These are phyloP conservation scores for Penicillium corylophilum DNA, from an alignment of 2,329 filamentous ascomycete species.

Conservation along the genomic window DNA sequence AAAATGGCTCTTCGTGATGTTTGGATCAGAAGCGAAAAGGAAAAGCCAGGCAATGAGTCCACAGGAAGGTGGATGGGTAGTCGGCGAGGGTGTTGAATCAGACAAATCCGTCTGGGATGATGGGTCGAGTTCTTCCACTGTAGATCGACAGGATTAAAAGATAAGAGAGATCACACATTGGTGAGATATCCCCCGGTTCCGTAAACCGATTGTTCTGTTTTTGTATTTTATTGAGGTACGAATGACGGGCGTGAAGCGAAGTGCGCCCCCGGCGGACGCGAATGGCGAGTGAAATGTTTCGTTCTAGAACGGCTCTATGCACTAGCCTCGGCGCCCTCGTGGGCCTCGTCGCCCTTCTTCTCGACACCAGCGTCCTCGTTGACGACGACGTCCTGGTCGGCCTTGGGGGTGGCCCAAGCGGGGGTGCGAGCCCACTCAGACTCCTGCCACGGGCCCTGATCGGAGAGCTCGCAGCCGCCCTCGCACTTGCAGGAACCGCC, in stretches of 20 bases:
- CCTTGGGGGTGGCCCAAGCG: constrained; percentile 42
- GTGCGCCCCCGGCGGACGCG: constrained; percentile 1
- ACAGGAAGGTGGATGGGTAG: constrained; percentile 7
- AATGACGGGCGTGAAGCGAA: background rate
- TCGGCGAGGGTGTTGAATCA: constrained; percentile 19
- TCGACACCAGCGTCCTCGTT: constrained; percentile 17
- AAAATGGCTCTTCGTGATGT: constrained; percentile 21
- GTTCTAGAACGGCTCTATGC: constrained; percentile 29
- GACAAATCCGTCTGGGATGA: background rate
- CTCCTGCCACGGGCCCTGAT: constrained; percentile 80
- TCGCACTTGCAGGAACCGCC: constrained; percentile 80
- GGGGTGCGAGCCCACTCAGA: constrained; percentile 45
- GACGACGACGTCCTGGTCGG: constrained; percentile 9
- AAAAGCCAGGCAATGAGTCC: constrained; percentile 14
- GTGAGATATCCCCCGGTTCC: background rate
- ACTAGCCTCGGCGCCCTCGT: constrained; percentile 26
- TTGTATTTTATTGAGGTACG: constrained; percentile 7
- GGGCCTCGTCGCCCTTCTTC: constrained; percentile 8
- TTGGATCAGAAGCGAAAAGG: constrained; percentile 16
- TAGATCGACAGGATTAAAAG: background rate
- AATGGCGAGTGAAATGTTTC: constrained; percentile 10
- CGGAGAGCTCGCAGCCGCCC: constrained; percentile 81
- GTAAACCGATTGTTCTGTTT: background rate
- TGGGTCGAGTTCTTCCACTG: background rate
- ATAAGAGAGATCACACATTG: constrained; percentile 1